Conservation (phyloP, 225 moss, liverwort and hornwort genomes). For the Polytrichum formosum region DNA sequence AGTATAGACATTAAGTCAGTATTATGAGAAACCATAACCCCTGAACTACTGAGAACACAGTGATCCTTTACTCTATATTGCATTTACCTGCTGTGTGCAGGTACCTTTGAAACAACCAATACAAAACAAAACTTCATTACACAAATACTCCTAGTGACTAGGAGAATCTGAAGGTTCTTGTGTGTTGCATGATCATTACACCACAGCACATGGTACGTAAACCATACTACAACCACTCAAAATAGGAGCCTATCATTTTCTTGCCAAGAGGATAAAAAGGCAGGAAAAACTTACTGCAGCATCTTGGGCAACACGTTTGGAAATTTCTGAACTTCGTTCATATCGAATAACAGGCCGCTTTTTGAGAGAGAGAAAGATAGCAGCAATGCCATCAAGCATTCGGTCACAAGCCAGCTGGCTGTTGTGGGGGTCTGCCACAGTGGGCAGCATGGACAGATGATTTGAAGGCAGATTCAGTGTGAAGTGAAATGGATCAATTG, state of each 20-base stretch:
- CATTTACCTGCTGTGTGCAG: too few species aligned
- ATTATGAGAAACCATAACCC: too few species aligned
- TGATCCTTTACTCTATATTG: too few species aligned
- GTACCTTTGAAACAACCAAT: too few species aligned
- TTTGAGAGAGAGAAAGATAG: constrained; percentile 88
- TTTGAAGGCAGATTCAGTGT: constrained; percentile 90
- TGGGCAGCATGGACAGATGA: constrained; percentile 92
- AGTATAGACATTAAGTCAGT: neutral
- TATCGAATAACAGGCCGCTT: constrained; percentile 91
- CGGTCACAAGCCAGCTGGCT: constrained; percentile 90
- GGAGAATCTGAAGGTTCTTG: too few species aligned
- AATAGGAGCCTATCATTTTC: constrained; percentile 1
- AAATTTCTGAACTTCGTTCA: constrained; percentile 92
- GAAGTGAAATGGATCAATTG: constrained; percentile 94
- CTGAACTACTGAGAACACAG: too few species aligned
- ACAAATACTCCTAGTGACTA: too few species aligned
- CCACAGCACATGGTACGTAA: too few species aligned
- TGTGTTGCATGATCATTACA: too few species aligned
- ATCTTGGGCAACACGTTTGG: constrained; percentile 85
- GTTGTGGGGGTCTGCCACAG: constrained; percentile 78
- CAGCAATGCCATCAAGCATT: constrained; percentile 92
- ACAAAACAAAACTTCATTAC: too few species aligned
- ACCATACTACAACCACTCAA: neutral
- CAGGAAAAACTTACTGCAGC: constrained; percentile 61
- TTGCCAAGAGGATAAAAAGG: neutral